A percentile compares a stretch with the other conserved stretches of the same genome.
Conservation (phyloP, 1,139 yeast species). For the Geotrichum phurueaensis region DNA sequence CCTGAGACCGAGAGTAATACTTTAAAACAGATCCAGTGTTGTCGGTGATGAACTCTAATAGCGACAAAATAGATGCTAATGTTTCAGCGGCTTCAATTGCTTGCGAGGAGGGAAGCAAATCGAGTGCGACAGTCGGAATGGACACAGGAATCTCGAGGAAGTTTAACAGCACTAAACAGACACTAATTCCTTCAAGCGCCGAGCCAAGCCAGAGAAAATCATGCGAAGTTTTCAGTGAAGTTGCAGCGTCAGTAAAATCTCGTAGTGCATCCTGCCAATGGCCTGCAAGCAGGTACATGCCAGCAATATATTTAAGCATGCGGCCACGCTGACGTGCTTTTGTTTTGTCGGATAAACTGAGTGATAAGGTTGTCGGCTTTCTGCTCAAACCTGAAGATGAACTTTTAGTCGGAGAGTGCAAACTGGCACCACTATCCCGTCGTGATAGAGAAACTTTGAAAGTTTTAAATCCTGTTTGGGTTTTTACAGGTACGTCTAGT, state of each 20-base stretch:
- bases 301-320: conserved; percentile 67
- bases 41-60: conserved; percentile 49
- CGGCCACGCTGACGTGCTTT: conserved; percentile 61
- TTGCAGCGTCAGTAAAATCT: conserved; percentile 66
- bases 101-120: conserved; percentile 17
- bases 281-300: conserved; percentile 74
- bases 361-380: conserved; percentile 30
- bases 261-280: conserved; percentile 63
- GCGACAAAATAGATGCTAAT: conserved; percentile 23
- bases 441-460: conserved; percentile 5
- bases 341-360: conserved; percentile 45
- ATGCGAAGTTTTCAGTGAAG: conserved; percentile 51
- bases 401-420: conserved; percentile 11
- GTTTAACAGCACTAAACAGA: conserved; percentile 58
- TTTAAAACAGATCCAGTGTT: conserved; percentile 48
- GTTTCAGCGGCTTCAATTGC: conserved; percentile 26
- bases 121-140: conserved; percentile 46
- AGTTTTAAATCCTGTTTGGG: not conserved
- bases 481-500: conserved; percentile 23
- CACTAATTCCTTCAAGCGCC: conserved; percentile 72
- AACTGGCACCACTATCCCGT: conserved; percentile 5
- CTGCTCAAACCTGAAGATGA: conserved; percentile 1
- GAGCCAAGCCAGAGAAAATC: conserved; percentile 88
- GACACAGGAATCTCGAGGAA: conserved; percentile 56
- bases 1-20: conserved; percentile 55